Conservation (phyloP, 257 asterid species). For the Solanum peruvianum region DNA sequence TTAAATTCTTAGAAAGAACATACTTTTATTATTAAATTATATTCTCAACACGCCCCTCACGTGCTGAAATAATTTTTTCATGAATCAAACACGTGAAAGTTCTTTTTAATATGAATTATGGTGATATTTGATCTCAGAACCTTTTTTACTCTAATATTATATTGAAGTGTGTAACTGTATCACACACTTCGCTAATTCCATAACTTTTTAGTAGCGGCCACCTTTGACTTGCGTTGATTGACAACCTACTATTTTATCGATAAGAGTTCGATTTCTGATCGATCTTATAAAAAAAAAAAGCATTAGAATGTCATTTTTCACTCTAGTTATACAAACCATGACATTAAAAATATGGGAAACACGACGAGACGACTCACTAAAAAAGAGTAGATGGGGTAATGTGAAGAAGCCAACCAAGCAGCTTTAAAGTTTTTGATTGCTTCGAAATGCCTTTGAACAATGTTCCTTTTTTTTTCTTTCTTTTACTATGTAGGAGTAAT, state of each 20-base stretch:
- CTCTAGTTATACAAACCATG: not conserved
- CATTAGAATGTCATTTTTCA: not conserved
- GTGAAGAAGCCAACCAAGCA: conserved; percentile 19
- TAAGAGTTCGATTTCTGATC: not conserved
- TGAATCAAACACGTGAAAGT: not conserved
- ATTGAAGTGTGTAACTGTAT: not conserved
- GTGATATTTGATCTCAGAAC: not conserved
- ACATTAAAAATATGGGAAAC: not conserved
- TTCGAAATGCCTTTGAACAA: conserved; percentile 21
- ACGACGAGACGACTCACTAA: conserved; percentile 8
- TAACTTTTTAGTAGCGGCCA: too few species aligned
- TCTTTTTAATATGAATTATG: not conserved
- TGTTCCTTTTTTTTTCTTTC: conserved; percentile 9
- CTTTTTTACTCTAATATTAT: not conserved
- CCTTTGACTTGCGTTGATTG: not conserved
- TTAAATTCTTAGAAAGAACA: fast-evolving
- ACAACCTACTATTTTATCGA: too few species aligned
- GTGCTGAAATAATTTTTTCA: not conserved
- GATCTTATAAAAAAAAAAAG: not conserved
- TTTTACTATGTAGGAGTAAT: not conserved
- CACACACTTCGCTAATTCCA: not conserved
- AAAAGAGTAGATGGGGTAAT: conserved; percentile 4
- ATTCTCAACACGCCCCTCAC: not conserved
- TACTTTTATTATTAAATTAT: too few species aligned
- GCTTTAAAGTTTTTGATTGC: conserved; percentile 17